Base-by-base conservation (phyloP, 2,329 filamentous ascomycete species). In the Paraconiothyrium sp. region DNA sequence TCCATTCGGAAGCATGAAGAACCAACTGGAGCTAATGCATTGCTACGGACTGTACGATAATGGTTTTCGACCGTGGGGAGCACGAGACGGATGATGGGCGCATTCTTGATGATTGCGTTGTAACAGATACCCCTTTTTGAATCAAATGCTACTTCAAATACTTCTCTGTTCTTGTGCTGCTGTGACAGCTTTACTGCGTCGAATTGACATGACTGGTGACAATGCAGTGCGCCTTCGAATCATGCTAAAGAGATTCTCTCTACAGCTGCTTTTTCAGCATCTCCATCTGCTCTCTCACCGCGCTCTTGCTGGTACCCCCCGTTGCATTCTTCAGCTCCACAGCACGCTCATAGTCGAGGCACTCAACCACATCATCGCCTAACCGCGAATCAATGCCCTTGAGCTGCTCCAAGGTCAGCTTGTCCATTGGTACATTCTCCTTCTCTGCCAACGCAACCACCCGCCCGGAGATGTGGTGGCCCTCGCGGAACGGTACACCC, bases 331-430 rank as follows among this genome's bases (percentile, higher is more conserved):
- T 88, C 82, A 90, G 85, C 84, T 97, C 93, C 7, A 97, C 92
- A 62, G 90, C 92, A 66, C 87, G 87, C 80, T 96, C 90, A 73
- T 95, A 97, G 79, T 96, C 86, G 74, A 97, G 91, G 30, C 87
- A 87, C 51, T 87, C 82, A 50, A 86, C 79, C 44, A 96, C 87
- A 75, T 95, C 92, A 61, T 89, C 84, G 34, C 86, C 89, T 66
- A 96, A 92, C 54, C 91, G 84, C 1, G 79, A 71, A 67, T 94
- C 91, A 2, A 96, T 86, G 4, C 78, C 83, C 80, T 90, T 84
- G 56, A 94, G 80, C 72, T 93, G 86, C 76, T 89, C 85, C 48
- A 89, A 80, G 0, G 83, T 86, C 46, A 94, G 82, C 72, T 91
- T 82, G 72, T 92, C 88, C 87, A 93, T 93, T 8, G 89, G 86